Base-by-base conservation (phyloP, 805 yeast species). In the Hanseniaspora singularis region DNA sequence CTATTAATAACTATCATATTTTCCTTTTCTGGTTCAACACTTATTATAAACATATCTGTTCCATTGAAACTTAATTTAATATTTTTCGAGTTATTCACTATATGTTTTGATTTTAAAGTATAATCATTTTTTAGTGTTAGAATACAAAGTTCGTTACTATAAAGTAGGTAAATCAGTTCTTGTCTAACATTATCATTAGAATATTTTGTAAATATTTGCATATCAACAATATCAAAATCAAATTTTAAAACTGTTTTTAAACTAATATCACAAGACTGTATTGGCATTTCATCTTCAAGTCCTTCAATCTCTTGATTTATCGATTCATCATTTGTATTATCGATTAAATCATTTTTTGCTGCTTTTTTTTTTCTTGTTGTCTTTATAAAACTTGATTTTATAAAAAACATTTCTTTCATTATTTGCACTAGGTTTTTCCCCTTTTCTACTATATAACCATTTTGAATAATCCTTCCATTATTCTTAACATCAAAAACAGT, bases 181-280 rank as follows among this genome's bases (percentile, higher is more conserved):
- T 40, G 34, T 23, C 39, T 39, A n/a, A 33, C 30, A 12, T 19
- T 18, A 9, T 14, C 6, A 8, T 38, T 42, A 12, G 33, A 16
- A 50, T 46, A 26, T 53, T 53, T 41, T 58, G 61, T 42, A 27
- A 54, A 53, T 3, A 57, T 61, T 11, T 56, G 19, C 8, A 62
- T 24, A 48, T 62, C 64, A 7, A 57, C 9, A 6, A 63, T 55
- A 3, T 53, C 48, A 40, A 54, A 54, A 37, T 62, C 66, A 51
- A 63, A 61, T 43, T 61, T 62, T 12, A 63, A 49, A 1, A 63
- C 59, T 10, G 57, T 56, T 49, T 57, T 58, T 15, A 62, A 51
- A 4, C 59, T 51, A 26, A 63, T 51, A 40, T 60, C 64, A n/a
- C 59, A 46, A 31, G 51, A 57, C 40, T 55, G 58, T 2, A 63